Conservation (phyloP, 805 yeast genomes). For the Sugiyamaella americana region DNA sequence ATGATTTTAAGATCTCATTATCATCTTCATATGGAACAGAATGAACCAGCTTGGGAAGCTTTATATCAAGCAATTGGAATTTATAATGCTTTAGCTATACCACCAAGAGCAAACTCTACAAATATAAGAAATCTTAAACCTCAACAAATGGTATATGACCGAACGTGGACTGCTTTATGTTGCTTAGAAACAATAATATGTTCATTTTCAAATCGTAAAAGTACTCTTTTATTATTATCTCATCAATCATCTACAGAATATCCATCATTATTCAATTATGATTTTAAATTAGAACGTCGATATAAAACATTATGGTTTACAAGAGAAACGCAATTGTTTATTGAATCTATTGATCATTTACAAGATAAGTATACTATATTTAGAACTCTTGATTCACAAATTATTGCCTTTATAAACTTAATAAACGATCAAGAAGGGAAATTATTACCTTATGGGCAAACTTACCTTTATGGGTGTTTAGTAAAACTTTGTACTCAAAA, state of each 20-base stretch:
- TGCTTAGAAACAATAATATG: slow-evolving; percentile 4
- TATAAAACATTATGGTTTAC: not conserved
- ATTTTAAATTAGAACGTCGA: not conserved
- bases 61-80: slow-evolving; percentile 4
- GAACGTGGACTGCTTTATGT: slow-evolving; percentile 1
- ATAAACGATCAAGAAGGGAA: slow-evolving; percentile 3
- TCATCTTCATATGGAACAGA: slow-evolving; percentile 3
- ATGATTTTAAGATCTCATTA: slow-evolving; percentile 5
- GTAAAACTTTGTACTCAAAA: not conserved
- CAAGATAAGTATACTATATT: not conserved
- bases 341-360: not conserved
- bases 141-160: not conserved
- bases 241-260: not conserved
- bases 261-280: not conserved
- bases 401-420: not conserved
- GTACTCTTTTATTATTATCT: not conserved
- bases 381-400: not conserved
- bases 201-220: slow-evolving; percentile 1
- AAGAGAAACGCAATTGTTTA: not conserved
- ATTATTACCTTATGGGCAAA: slow-evolving; percentile 5
- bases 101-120: not conserved
- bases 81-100: slow-evolving; percentile 1
- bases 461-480: not conserved
- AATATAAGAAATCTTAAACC: not conserved
- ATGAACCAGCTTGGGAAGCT: slow-evolving; percentile 7